A percentile compares a stretch with the other conserved stretches of the same genome.
These are phyloP conservation scores for Colletotrichum theobromicola DNA, from an alignment of 2,329 filamentous ascomycete genomes.

Conservation along the genomic window DNA sequence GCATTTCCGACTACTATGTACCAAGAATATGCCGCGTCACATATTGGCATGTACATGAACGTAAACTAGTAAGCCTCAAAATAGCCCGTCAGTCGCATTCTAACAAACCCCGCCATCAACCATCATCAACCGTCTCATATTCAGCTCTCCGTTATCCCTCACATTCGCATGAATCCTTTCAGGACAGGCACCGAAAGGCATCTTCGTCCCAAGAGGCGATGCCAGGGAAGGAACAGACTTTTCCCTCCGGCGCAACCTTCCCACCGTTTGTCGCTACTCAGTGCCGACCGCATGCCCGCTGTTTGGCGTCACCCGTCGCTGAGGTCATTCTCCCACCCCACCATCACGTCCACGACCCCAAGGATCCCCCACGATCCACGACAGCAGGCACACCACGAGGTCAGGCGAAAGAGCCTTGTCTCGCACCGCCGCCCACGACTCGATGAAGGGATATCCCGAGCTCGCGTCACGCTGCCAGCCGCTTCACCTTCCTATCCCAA, in stretches of 20 bases:
- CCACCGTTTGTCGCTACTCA: not conserved
- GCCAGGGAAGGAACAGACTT: not conserved
- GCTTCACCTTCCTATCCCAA: not conserved
- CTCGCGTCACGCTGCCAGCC: conserved; percentile 4
- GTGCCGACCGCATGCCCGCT: not conserved
- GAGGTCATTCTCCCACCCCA: not conserved
- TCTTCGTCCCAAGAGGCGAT: not conserved
- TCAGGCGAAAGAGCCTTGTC: conserved; percentile 14
- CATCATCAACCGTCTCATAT: not conserved
- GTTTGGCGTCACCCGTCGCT: not conserved
- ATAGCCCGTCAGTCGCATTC: not conserved
- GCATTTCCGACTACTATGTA: not conserved
- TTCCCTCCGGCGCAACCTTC: not conserved
- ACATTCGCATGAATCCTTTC: not conserved
- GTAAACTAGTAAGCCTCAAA: not conserved
- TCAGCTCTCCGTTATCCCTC: not conserved
- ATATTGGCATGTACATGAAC: not conserved
- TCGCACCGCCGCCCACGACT: not conserved
- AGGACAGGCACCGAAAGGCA: not conserved
- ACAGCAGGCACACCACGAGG: not conserved
- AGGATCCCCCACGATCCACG: not conserved
- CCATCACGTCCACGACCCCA: not conserved
- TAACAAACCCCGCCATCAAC: not conserved
- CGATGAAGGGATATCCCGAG: conserved; percentile 10
- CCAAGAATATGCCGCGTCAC: not conserved